Percentiles rank a stretch among this genome's conserved stretches.
These are phyloP conservation scores for Hemileia vastatrix DNA, from an alignment of 1,284 basidiomycete species.

Conservation along the genomic window DNA sequence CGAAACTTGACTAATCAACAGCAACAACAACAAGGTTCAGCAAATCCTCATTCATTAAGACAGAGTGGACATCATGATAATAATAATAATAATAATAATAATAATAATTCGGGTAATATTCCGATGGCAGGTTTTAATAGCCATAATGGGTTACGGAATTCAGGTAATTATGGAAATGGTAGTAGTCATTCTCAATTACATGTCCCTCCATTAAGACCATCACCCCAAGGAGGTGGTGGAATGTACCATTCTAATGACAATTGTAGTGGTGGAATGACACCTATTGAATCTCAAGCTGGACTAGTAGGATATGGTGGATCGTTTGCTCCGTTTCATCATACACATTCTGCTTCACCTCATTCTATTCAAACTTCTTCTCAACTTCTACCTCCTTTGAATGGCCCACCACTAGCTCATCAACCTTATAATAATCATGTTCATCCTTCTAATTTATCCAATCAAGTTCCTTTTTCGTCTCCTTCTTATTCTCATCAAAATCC, in stretches of 20 bases:
- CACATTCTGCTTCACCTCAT: too few species aligned
- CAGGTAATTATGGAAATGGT: not conserved
- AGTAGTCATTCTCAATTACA: not conserved
- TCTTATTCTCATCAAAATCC: too few species aligned
- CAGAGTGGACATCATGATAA: constrained; percentile 1
- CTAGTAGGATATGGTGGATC: not conserved
- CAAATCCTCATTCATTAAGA: not conserved
- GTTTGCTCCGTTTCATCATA: constrained; percentile 5
- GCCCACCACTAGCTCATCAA: too few species aligned
- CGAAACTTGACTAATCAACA: too few species aligned
- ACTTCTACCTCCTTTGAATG: too few species aligned
- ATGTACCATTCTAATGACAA: not conserved
- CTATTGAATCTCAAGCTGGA: too few species aligned
- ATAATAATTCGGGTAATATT: constrained; percentile 1
- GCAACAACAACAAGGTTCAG: not conserved
- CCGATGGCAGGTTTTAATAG: not conserved
- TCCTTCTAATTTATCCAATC: too few species aligned
- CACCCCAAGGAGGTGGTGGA: not conserved
- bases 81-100: not conserved
- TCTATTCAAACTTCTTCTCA: too few species aligned
- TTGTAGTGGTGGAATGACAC: too few species aligned
- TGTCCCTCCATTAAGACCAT: not conserved
- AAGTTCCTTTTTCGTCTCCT: too few species aligned
- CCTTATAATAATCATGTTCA: too few species aligned
- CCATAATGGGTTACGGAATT: not conserved